Evolutionary conservation across 2,329 filamentous ascomycete genomes (phyloP), one percentile per base, ranked within the genome.

Genomic region (Polychaeton citri): DNA sequence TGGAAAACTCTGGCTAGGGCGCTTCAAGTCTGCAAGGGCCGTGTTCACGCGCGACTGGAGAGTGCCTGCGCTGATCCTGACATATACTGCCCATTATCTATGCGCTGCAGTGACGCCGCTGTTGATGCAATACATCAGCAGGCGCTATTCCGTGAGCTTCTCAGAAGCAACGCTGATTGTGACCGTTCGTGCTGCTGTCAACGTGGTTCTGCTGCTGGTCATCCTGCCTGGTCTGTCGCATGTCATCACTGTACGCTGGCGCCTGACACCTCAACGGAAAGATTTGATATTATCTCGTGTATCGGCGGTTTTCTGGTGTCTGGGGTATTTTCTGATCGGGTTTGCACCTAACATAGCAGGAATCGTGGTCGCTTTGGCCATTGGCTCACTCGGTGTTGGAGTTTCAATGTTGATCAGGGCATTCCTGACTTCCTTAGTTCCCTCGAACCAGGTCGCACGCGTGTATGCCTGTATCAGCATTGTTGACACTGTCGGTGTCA

Each of bases 401-500:
- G 60, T 66, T 32, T 35, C 46, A 0, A 45, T 64, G 0, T 47
- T 72, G 1, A 49, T 67, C 13, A 61, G 72, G 21, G 67, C 64
- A 3, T 51, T 75, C 5, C 49, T 74, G n/a, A 72, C 67, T 31
- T 60, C 62, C 7, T 48, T 74, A 8, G 66, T 76, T 9, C 68
- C 71, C 43, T 60, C 64, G 16, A 63, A 71, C 39, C 65, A 72
- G 4, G 59, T 73, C 9, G 72, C 68, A 16, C 65, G 65, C 0
- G 54, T 74, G 17, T 76, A 74, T 47, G 68, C 66, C 4, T 55
- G 69, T 3, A 57, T 76, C 7, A 60, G 63, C 2, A 58, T 72
- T 17, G 48, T 69, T 20, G 69, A 76, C 41, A 65, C 62, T 6
- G 28, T 65, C 8, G 66, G 70, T n/a, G 44, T 62, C 2, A 61